Base-by-base conservation (phyloP, 164 flowering plant genomes). In the Annona cherimola region DNA sequence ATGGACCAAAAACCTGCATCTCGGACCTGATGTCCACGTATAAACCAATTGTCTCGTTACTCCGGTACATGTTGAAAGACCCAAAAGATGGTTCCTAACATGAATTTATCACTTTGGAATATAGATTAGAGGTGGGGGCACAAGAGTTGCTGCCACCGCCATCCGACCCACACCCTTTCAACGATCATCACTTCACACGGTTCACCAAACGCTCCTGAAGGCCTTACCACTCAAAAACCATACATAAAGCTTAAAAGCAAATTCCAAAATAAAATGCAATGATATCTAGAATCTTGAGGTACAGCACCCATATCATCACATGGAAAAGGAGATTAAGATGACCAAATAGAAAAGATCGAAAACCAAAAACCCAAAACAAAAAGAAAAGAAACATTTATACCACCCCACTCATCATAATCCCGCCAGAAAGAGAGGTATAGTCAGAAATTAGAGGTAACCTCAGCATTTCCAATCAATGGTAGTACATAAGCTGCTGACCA, bases 401-500 rank as follows among this genome's bases (percentile, higher is more conserved):
- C 16, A 68, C 59, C 50, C 26, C 1, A 46, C 54, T 18, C 40
- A 45, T 18, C n/a, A 46, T 45, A n/a, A 9, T 7, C 42, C 59
- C 20, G 11, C 26, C 19, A 54, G 61, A 16, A 54, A 12, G 18
- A 68, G 50, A 35, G 16, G 20, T 26, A 12, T 5, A 68, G 50
- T 5, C 39, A 68, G 6, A 44, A 42, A 18, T 16, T 16, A 16
- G 45, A 67, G 11, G 5, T n/a, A 14, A 66, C 6, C 19, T 11
- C 2, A 42, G 50, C 50, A 45, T 45, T 50, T 50, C 57, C 67
- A 42, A 42, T 76, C 75, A 83, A 81, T 88, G 93, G 77, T 93
- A 95, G 74, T 95, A 95, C 97, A 94, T 88, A 75, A 89, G 86
- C 69, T 90, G 98, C 82, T 91, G 98, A 11, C 88, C 88, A 3